A percentile compares a stretch with the other conserved stretches of the same genome.
Evolutionary conservation across 306 rosid genomes (phyloP).

Genomic region (Citrullus mucosospermus): DNA sequence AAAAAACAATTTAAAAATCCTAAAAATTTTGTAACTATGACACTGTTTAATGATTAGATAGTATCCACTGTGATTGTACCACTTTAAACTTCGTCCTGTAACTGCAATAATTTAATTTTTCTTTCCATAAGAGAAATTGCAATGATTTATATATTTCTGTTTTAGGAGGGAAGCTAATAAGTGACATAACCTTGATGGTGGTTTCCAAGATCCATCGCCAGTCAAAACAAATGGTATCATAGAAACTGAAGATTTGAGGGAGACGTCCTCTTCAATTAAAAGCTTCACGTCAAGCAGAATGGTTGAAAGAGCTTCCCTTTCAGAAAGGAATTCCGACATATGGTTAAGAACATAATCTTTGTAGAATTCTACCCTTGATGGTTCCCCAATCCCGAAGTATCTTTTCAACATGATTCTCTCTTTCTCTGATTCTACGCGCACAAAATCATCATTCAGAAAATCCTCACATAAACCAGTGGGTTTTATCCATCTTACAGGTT

Average conservation of each 20-base stretch:
- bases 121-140: neutral
- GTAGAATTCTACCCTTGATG: conserved; percentile 67
- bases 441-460: conserved; percentile 68
- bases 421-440: conserved; percentile 68
- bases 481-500: conserved; percentile 80
- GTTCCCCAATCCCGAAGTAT: conserved; percentile 61
- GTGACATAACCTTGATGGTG: conserved; percentile 53
- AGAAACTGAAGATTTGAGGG: conserved; percentile 51
- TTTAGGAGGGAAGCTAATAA: neutral
- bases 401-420: conserved; percentile 63
- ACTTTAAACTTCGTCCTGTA: too few species aligned
- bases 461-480: conserved; percentile 62
- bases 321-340: conserved; percentile 54
- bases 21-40: neutral
- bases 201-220: conserved; percentile 89
- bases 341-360: conserved; percentile 58
- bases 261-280: conserved; percentile 58
- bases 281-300: conserved; percentile 62
- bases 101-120: neutral
- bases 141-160: neutral
- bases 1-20: neutral
- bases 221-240: conserved; percentile 64
- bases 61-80: too few species aligned
- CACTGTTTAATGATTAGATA: neutral
- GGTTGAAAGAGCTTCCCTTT: conserved; percentile 41